These are phyloP conservation scores for Candida maltosa DNA, from an alignment of 805 yeast genomes.

Conservation along the genomic window DNA sequence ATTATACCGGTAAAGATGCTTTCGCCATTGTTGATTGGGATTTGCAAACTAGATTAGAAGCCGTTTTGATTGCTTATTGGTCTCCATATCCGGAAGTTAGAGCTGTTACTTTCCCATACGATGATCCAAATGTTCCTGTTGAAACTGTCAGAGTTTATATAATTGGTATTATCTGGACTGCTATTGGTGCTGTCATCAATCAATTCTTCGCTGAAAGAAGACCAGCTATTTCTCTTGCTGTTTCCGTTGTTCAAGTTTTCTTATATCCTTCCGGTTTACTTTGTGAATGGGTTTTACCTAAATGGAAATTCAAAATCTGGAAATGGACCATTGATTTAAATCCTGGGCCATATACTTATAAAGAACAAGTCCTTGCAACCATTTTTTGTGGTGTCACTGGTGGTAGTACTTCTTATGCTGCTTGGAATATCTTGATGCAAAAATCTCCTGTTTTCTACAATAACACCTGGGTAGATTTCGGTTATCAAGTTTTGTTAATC, in stretches of 20 bases:
- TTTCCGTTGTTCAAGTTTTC: conserved; percentile 44
- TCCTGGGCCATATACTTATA: conserved; percentile 57
- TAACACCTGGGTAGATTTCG: conserved; percentile 42
- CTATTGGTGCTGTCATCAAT: conserved; percentile 51
- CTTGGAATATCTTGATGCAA: conserved; percentile 21
- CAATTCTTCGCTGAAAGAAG: conserved; percentile 54
- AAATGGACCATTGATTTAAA: conserved; percentile 26
- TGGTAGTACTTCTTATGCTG: conserved; percentile 19
- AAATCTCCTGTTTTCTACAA: conserved; percentile 31
- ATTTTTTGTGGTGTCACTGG: conserved; percentile 35
- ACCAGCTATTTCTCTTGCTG: conserved; percentile 41
- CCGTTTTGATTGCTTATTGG: conserved; percentile 34
- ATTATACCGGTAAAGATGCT: conserved; percentile 3
- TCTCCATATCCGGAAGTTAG: conserved; percentile 32
- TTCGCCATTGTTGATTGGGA: conserved; percentile 10
- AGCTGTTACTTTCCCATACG: conserved; percentile 27
- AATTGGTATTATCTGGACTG: conserved; percentile 48
- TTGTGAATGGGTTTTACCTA: conserved; percentile 32
- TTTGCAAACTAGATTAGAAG: conserved; percentile 35
- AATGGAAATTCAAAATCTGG: conserved; percentile 22
- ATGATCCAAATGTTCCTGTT: conserved; percentile 30
- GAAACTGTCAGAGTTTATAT: conserved; percentile 49
- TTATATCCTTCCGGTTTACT: conserved; percentile 43
- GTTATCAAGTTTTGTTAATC: conserved; percentile 51
- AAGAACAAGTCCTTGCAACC: conserved; percentile 67